phyloP scores from a whole-genome alignment of 2,329 filamentous ascomycete genomes.

The Exophiala calicioides region DNA sequence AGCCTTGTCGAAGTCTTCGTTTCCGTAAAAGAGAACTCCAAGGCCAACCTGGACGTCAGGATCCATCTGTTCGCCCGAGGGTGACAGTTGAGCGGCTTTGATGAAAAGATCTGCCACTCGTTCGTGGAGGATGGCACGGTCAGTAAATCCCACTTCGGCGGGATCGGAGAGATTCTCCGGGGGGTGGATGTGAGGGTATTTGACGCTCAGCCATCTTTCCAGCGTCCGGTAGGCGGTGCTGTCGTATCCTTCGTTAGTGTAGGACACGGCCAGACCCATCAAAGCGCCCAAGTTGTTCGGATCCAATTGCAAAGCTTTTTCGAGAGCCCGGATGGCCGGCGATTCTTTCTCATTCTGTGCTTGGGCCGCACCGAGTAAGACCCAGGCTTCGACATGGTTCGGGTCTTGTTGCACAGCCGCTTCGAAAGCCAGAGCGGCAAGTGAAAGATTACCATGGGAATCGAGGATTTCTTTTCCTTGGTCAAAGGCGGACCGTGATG shows the following conservation, averaged over 20 bases:
- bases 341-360: slow-evolving; percentile 99
- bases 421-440: slow-evolving; percentile 93
- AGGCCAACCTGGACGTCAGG: slow-evolving; percentile 97
- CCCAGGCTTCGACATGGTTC: slow-evolving; percentile 88
- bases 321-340: slow-evolving; percentile 88
- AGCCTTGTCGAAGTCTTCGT: slow-evolving; percentile 96
- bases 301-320: slow-evolving; percentile 86
- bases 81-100: slow-evolving; percentile 84
- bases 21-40: slow-evolving; percentile 95
- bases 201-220: slow-evolving; percentile 93
- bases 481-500: slow-evolving; percentile 65
- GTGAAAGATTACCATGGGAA: slow-evolving; percentile 87
- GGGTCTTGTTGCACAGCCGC: slow-evolving; percentile 89
- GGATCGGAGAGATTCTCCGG: slow-evolving; percentile 68
- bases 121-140: slow-evolving; percentile 84
- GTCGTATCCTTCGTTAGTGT: slow-evolving; percentile 98
- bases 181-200: slow-evolving; percentile 81
- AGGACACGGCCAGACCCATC: slow-evolving; percentile 94
- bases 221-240: slow-evolving; percentile 93
- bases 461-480: slow-evolving; percentile 92
- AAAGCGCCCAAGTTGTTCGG: slow-evolving; percentile 83
- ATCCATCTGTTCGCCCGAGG: slow-evolving; percentile 92
- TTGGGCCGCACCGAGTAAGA: slow-evolving; percentile 84
- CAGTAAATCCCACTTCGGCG: slow-evolving; percentile 89
- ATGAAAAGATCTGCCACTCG: slow-evolving; percentile 92